These are phyloP conservation scores for Apiotrichum montevideense DNA, from an alignment of 1,284 basidiomycete species.

Conservation along the genomic window DNA sequence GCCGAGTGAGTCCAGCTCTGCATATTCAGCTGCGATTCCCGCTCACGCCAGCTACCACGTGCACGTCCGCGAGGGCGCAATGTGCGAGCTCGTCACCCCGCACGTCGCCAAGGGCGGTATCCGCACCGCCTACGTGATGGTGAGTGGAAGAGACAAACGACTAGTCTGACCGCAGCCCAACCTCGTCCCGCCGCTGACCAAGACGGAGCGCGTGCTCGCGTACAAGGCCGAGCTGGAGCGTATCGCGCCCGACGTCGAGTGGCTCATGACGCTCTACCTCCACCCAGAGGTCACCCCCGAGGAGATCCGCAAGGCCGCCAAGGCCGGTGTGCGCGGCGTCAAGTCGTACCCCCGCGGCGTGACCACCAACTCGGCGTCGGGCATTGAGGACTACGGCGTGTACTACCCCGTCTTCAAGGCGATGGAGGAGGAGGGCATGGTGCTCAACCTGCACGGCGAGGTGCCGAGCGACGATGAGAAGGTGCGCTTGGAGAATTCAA, in stretches of 20 bases:
- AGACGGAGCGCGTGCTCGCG: slow-evolving; percentile 69
- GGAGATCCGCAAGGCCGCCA: slow-evolving; percentile 81
- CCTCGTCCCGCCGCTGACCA: slow-evolving; percentile 84
- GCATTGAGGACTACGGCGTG: slow-evolving; percentile 90
- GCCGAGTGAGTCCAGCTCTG: slow-evolving; percentile 55
- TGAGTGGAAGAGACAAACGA: slow-evolving; percentile 38
- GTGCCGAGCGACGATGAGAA: slow-evolving; percentile 79
- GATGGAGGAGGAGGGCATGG: slow-evolving; percentile 90
- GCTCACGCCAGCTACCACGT: slow-evolving; percentile 69
- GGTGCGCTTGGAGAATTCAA: slow-evolving; percentile 50
- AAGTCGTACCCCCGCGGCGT: slow-evolving; percentile 98
- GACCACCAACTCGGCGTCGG: slow-evolving; percentile 93
- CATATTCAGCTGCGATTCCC: neutral
- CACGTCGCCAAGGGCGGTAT: slow-evolving; percentile 89
- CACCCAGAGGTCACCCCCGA: slow-evolving; percentile 83
- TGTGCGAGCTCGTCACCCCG: slow-evolving; percentile 79
- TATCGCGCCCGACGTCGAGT: slow-evolving; percentile 74
- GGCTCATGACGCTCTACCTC: slow-evolving; percentile 94
- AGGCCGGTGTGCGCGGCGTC: slow-evolving; percentile 80
- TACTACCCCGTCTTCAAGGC: slow-evolving; percentile 93
- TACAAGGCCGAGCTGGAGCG: slow-evolving; percentile 71
- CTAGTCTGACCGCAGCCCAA: slow-evolving; percentile 63
- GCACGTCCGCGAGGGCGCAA: slow-evolving; percentile 81
- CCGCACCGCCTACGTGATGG: slow-evolving; percentile 93
- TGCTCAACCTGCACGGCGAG: slow-evolving; percentile 96